Evolutionary conservation across 176 grass and related monocot genomes (phyloP), one percentile per base, ranked within the genome.

Genomic region (Bromus sterilis): DNA sequence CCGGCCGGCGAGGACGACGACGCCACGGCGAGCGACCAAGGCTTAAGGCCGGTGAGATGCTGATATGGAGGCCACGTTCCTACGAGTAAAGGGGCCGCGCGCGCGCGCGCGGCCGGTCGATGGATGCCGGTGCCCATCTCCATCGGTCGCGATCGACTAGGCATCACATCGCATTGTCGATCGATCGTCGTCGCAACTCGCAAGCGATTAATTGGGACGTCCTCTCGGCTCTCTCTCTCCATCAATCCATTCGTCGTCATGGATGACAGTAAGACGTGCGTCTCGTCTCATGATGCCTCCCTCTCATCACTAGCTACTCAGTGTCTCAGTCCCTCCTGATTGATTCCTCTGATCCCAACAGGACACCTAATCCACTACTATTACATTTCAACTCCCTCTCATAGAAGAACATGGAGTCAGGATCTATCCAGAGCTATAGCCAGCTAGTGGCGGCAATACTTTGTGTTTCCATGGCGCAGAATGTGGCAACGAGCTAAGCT

Each of bases 81-180:
- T 31, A 20, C 21, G 67, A 61, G 30, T 82, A 39, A 32, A 71
- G 41, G 31, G 31, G 34, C 7, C 3, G 48, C 18, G 48, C 48
- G 12, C 46, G 36, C 3, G 48, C 18, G 48, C 48, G 12, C 6
- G 37, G 37, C 37, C 66, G 37, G 37, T 23, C 66, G 60, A 31
- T 33, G 56, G 9, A 67, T 32, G 21, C 28, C 11, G 30, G 21
- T n/a, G 35, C 5, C 70, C 25, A 53, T 60, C 61, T 40, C 42
- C 25, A 59, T 36, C 60, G 43, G 49, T 53, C 18, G 35, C 26
- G 42, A 68, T 29, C 26, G 42, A 68, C 36, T 42, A 15, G 48
- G 61, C 53, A 31, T 16, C 86, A 87, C 86, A 64, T 78, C 80
- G 86, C 74, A 43, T 11, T 83, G 86, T 78, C 80, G 71, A n/a